Conservation (phyloP, 2,329 filamentous ascomycete species). For the Trichothecium sympodiale region DNA sequence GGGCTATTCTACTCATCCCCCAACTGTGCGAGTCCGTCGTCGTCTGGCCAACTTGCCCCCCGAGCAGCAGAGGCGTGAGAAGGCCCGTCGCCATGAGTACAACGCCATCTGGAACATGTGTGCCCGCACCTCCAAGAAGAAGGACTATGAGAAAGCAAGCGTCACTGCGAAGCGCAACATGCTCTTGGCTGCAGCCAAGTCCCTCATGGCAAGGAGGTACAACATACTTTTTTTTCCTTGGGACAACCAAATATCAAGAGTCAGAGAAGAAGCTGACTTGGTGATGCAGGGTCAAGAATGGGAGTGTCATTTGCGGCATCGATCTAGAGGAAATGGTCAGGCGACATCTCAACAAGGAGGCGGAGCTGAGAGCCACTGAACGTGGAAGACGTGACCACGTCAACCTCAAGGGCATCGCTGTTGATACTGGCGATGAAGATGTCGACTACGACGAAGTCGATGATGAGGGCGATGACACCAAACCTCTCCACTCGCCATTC, state of each 20-base stretch:
- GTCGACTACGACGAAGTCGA: background rate
- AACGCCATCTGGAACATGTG: slow-evolving; percentile 4
- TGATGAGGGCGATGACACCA: background rate
- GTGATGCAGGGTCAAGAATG: slow-evolving; percentile 1
- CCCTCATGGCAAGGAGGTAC: slow-evolving; percentile 3
- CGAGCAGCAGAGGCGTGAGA: background rate
- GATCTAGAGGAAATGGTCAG: background rate
- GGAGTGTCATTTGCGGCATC: slow-evolving; percentile 1
- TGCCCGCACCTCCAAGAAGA: slow-evolving; percentile 1
- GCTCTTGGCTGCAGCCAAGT: background rate
- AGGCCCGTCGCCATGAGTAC: slow-evolving; percentile 1
- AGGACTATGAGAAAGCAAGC: slow-evolving; percentile 1
- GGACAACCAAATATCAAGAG: background rate
- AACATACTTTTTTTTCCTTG: background rate
- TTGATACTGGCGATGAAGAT: background rate
- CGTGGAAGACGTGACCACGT: background rate
- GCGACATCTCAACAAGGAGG: slow-evolving; percentile 5
- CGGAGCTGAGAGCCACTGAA: background rate
- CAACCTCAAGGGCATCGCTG: slow-evolving; percentile 3
- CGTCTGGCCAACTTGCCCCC: slow-evolving; percentile 3
- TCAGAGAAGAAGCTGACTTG: background rate
- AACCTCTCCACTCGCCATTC: too few relatives aligned
- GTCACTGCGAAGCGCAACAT: background rate
- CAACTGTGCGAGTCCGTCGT: slow-evolving; percentile 2
- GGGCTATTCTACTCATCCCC: slow-evolving; percentile 4